Evolutionary conservation across 805 yeast genomes (phyloP), one percentile per base, ranked within the genome.

Genomic region (Saturnispora hagleri): DNA sequence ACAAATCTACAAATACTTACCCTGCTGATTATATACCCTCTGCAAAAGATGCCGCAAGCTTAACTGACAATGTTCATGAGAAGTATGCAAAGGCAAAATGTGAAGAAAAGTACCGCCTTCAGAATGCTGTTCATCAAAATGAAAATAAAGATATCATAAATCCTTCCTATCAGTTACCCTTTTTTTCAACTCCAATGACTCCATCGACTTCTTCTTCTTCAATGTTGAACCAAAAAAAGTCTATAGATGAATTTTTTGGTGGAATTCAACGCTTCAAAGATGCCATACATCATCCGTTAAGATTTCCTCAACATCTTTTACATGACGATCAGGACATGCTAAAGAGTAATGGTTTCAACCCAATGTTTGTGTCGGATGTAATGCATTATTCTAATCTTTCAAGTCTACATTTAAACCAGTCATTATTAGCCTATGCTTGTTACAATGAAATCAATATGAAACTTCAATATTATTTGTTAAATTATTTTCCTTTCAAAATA

Each of bases 401-500:
- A 22, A 36, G 43, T 7, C 22, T 46, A 6, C 43, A 50, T 17
- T 22, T 55, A 4, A 50, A 51, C 28, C 41, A 43, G 15, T 34
- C 53, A 22, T 24, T 53, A 7, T 10, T 50, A 9, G 18, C 50
- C 6, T 53, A 56, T 46, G 45, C 55, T 31, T 45, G 50, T 31
- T 45, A 43, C 42, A 40, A 34, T 26, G 57, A 55, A 12, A 27
- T 55, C 13, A 10, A 15, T 8, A 28, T 45, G 42, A 51, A 52
- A 47, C 17, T 54, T 8, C 45, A 47, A 13, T 44, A 20, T 28
- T 50, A 52, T 36, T 27, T 46, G 18, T 34, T 27, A 20, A 54
- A 50, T 24, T 44, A 49, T 26, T 34, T 55, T 15, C 54, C 57
- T 6, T 54, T 47, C n/a, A 38, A 40, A 27, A 12, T 55, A 15